Percentiles rank a stretch among this genome's conserved stretches.
Conservation (phyloP, 805 yeast species). For the Candida nitratophila region DNA sequence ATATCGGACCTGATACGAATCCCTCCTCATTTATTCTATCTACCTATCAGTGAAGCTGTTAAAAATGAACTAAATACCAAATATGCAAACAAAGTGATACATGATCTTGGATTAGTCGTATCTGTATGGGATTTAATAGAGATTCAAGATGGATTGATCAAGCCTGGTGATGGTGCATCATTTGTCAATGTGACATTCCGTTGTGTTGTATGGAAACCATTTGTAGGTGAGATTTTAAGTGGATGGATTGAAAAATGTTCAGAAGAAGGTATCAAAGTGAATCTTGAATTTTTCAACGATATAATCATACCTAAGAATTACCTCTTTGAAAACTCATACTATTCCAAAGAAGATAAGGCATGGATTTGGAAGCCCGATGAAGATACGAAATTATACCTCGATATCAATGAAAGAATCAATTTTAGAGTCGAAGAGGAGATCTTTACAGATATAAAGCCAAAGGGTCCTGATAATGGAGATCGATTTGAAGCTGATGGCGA, state of each 20-base stretch:
- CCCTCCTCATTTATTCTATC: slow-evolving; percentile 76
- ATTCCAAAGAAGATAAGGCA: slow-evolving; percentile 66
- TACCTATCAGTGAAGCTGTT: slow-evolving; percentile 66
- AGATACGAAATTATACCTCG: slow-evolving; percentile 73
- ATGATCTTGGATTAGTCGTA: slow-evolving; percentile 77
- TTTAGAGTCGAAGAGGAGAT: slow-evolving; percentile 88
- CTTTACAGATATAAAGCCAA: slow-evolving; percentile 79
- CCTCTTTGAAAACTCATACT: slow-evolving; percentile 54
- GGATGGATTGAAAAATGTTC: slow-evolving; percentile 93
- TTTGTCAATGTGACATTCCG: slow-evolving; percentile 71
- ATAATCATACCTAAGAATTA: slow-evolving; percentile 79
- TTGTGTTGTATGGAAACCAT: slow-evolving; percentile 82
- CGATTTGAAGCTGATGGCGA: slow-evolving; percentile 14
- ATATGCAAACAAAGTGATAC: slow-evolving; percentile 79
- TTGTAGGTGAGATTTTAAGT: slow-evolving; percentile 84
- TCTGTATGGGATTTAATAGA: slow-evolving; percentile 76
- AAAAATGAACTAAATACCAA: slow-evolving; percentile 76
- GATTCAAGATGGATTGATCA: slow-evolving; percentile 83
- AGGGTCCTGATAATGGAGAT: slow-evolving; percentile 46
- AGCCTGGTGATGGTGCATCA: slow-evolving; percentile 92
- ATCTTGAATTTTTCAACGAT: slow-evolving; percentile 86
- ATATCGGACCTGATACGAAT: slow-evolving; percentile 80
- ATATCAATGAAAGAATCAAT: slow-evolving; percentile 84
- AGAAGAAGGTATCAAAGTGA: slow-evolving; percentile 78
- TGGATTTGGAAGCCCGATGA: slow-evolving; percentile 87